These are phyloP conservation scores for Holtermanniella nyarrowii DNA, from an alignment of 768 basidiomycete genomes.

Conservation along the genomic window DNA sequence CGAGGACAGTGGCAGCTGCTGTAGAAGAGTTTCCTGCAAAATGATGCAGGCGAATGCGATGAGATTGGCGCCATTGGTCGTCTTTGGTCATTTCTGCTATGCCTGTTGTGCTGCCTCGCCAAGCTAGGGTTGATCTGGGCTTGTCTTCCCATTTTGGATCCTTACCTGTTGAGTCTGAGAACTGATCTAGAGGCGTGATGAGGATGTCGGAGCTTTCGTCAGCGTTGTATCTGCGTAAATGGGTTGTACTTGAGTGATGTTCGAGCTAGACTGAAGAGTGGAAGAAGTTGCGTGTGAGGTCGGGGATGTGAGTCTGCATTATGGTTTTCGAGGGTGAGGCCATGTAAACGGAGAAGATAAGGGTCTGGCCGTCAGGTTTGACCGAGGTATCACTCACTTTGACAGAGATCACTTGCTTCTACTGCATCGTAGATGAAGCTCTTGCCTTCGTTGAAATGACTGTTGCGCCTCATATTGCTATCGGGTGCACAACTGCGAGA, in stretches of 20 bases:
- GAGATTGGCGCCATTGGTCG: constrained; percentile 30
- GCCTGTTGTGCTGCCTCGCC: constrained; percentile 37
- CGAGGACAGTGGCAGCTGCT: constrained; percentile 13
- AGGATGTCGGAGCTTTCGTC: constrained; percentile 41
- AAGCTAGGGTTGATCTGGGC: not conserved
- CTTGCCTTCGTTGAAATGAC: constrained; percentile 20
- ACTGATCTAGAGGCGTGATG: constrained; percentile 39
- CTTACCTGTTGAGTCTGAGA: constrained; percentile 22
- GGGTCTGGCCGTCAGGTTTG: constrained; percentile 20
- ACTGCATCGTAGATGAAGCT: constrained; percentile 32
- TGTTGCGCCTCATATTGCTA: constrained; percentile 26
- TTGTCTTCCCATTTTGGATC: constrained; percentile 38
- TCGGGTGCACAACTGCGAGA: constrained; percentile 35
- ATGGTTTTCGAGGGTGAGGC: constrained; percentile 37
- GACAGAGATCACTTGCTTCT: constrained; percentile 36
- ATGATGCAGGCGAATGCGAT: constrained; percentile 36
- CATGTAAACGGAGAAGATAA: constrained; percentile 35
- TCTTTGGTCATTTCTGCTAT: constrained; percentile 37
- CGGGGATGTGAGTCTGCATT: constrained; percentile 32
- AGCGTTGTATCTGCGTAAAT: not conserved
- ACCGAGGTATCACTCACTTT: constrained; percentile 21
- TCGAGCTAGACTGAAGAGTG: constrained; percentile 39
- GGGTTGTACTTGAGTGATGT: constrained; percentile 35
- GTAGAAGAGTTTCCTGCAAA: constrained; percentile 28
- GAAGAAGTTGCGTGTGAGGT: constrained; percentile 36